These are phyloP conservation scores for Amanita jacksonii DNA, from an alignment of 768 basidiomycete species.

Conservation along the genomic window DNA sequence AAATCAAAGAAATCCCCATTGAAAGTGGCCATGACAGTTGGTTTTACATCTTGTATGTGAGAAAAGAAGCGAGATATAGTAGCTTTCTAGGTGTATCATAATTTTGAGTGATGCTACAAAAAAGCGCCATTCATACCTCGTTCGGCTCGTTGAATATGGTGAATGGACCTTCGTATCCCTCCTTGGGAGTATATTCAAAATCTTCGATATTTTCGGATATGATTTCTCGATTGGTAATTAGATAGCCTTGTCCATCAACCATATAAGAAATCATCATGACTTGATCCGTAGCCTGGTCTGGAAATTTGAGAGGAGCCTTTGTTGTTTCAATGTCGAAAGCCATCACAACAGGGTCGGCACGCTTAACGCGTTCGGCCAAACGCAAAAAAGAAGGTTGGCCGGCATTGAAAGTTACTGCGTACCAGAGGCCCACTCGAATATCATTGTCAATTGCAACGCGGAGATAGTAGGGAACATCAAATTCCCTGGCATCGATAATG, in stretches of 20 bases:
- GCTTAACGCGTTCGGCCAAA: slow-evolving; percentile 83
- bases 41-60: slow-evolving; percentile 87
- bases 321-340: slow-evolving; percentile 99
- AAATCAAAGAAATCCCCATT: slow-evolving; percentile 99
- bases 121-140: slow-evolving; percentile 45
- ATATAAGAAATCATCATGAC: slow-evolving; percentile 99
- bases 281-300: slow-evolving; percentile 91
- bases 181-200: slow-evolving; percentile 98
- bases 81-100: slow-evolving; percentile 36
- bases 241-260: slow-evolving; percentile 94
- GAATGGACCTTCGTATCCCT: slow-evolving; percentile 96
- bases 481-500: slow-evolving; percentile 92
- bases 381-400: slow-evolving; percentile 68
- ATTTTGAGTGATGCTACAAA: neutral
- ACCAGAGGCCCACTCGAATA: slow-evolving; percentile 97
- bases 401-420: slow-evolving; percentile 72
- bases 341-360: slow-evolving; percentile 98
- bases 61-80: slow-evolving; percentile 84
- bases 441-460: slow-evolving; percentile 99
- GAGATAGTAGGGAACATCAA: slow-evolving; percentile 94
- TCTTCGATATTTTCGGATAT: slow-evolving; percentile 97
- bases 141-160: slow-evolving; percentile 90
- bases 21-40: slow-evolving; percentile 96
- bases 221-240: slow-evolving; percentile 97
- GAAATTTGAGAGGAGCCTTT: slow-evolving; percentile 99